Conservation (phyloP, 768 basidiomycete species). For the Termitomyces eurrhizus region DNA sequence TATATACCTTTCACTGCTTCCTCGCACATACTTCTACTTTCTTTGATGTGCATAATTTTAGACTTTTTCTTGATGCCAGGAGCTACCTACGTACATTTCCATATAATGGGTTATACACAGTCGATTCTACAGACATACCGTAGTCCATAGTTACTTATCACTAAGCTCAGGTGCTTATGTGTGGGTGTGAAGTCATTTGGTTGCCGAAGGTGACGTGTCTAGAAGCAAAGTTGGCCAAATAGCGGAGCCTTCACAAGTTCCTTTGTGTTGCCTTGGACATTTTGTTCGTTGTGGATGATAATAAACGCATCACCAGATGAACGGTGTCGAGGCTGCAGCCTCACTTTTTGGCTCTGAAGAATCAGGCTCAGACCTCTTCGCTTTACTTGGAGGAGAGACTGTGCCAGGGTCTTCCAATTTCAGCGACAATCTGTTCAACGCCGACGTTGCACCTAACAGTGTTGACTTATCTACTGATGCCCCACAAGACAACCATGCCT, state of each 20-base stretch:
- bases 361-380: constrained; percentile 58
- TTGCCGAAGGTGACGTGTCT: constrained; percentile 31
- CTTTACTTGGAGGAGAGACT: constrained; percentile 42
- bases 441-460: constrained; percentile 8
- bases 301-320: constrained; percentile 37
- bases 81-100: constrained; percentile 8
- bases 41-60: constrained; percentile 11
- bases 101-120: background rate
- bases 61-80: constrained; percentile 2
- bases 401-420: constrained; percentile 19
- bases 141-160: constrained; percentile 1
- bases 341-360: constrained; percentile 75
- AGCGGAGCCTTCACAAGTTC: constrained; percentile 16
- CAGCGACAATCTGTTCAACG: constrained; percentile 16
- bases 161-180: background rate
- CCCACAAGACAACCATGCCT: background rate
- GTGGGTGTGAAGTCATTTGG: background rate
- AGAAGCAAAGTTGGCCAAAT: constrained; percentile 34
- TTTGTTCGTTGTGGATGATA: constrained; percentile 6
- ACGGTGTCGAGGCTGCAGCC: constrained; percentile 71
- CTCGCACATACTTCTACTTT: constrained; percentile 16
- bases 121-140: constrained; percentile 1
- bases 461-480: constrained; percentile 9
- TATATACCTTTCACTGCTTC: constrained; percentile 15
- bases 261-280: background rate